Evolutionary conservation across 2,329 filamentous ascomycete species (phyloP), one percentile per base, ranked within the genome.

Genomic region (Cryphonectria naterciae): DNA sequence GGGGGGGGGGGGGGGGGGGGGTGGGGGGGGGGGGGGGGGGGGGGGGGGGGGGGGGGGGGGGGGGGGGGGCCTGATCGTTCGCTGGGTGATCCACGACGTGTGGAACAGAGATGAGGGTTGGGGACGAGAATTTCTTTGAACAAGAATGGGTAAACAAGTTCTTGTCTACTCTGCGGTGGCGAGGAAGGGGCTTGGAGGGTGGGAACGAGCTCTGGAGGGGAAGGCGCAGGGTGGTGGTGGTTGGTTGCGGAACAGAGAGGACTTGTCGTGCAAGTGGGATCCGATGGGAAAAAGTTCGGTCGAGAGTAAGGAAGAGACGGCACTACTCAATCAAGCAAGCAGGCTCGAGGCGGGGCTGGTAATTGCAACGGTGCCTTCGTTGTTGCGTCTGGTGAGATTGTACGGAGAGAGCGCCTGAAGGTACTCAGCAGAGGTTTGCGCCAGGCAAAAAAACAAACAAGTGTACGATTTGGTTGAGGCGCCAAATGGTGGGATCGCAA

Each of bases 261-360:
- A 37, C 46, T 64, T 37, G 49, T 68, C 54, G 58, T 61, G 69
- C 69, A 63, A 67, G 69, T 71, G 69, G 66, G 66, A 61, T 68
- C 60, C 28, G 64, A 11, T 32, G 54, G 13, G 62, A 67, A 71
- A 72, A 72, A 72, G 70, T 72, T 72, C 70, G 64, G 64, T 52
- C 32, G 46, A 54, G 64, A 54, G 32, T 13, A 65, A 32, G 32
- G 32, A 32, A 32, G 64, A 49, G 68, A 52, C 61, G 43, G 58
- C 49, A 64, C 46, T 54, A 66, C 46, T 58, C 22, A 39, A 62
- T 46, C 46, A 63, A 52, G 62, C 49, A n/a, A 28, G 52, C 28
- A 58, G 25, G 25, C 54, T 35, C 54, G 5, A 32, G 54, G 28
- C 28, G 54, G 54, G 25, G n/a, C 52, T 15, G 32, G 8, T 39